Conservation (phyloP, 1,284 basidiomycete species). For the Ganoderma sinense region DNA sequence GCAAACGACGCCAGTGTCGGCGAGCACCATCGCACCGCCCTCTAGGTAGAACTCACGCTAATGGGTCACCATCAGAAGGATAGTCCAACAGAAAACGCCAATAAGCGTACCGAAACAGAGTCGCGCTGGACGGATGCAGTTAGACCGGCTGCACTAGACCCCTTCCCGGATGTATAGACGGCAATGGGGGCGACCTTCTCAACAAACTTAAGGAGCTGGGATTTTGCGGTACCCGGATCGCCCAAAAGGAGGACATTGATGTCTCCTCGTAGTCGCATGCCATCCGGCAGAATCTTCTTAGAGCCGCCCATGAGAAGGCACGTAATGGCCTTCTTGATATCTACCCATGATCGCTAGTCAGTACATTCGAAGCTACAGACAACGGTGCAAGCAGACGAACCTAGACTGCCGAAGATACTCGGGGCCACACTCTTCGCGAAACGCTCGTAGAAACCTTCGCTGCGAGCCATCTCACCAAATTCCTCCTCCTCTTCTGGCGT, state of each 20-base stretch:
- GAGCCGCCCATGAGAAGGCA: conserved; percentile 97
- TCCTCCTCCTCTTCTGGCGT: conserved; percentile 98
- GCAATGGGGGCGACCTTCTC: conserved; percentile 99
- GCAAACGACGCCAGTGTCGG: conserved; percentile 98
- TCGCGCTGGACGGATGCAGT: conserved; percentile 98
- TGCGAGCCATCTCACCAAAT: conserved; percentile 88
- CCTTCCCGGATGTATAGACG: conserved; percentile 98
- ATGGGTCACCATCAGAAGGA: background rate
- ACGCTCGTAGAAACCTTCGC: conserved; percentile 91
- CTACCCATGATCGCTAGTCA: conserved; percentile 47
- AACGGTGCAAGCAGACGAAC: conserved; percentile 50
- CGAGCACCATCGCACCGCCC: conserved; percentile 99
- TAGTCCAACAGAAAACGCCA: background rate
- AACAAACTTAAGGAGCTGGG: conserved; percentile 97
- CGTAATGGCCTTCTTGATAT: conserved; percentile 98
- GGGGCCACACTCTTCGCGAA: conserved; percentile 96
- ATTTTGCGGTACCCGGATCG: conserved; percentile 98
- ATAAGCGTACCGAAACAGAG: conserved; percentile 75
- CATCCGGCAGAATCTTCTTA: conserved; percentile 98
- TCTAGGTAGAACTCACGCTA: conserved; percentile 99
- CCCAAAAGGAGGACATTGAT: conserved; percentile 97
- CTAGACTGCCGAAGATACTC: conserved; percentile 95
- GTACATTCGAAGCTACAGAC: background rate
- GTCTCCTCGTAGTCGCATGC: conserved; percentile 96
- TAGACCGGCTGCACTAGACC: conserved; percentile 96